Base-by-base conservation (phyloP, 208 protist genomes). In the Wallacemonas collosoma region DNA sequence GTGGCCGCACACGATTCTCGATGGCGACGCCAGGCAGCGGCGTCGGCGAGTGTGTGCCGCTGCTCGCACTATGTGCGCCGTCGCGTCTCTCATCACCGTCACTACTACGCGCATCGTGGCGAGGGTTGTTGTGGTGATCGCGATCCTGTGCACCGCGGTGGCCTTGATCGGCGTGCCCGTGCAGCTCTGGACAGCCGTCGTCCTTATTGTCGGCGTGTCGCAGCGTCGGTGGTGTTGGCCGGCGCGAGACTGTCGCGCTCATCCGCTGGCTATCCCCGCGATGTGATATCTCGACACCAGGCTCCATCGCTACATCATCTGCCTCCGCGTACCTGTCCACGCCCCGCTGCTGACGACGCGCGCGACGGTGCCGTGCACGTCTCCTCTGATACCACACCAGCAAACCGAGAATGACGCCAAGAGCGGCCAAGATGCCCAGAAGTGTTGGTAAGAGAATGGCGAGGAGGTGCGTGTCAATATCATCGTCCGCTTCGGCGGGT, bases 1-100 rank as follows among this genome's bases (percentile, higher is more conserved):
- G 76, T 11, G 81, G 78, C 8, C 73, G 85, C 15, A 90, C 76
- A 47, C 81, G 81, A 47, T 79, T 76, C 51, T 87, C 81, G 35
- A 90, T 81, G 8, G 81, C 40, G 47, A 85, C 36, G 50, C 85
- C 85, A 1, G 15, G 40, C 44, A 14, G n/a, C 60, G 11, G 55
- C 17, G 38, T 53, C 5, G 51, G 62, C 11, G 54, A 54, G 56
- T 57, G 41, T 50, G 73, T 55, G 47, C 45, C 43, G 73, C 61
- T 67, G 51, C 35, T 56, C 45, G 4, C 55, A 55, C 38, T 3
- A 47, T 39, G 44, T 4, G 17, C 17, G 11, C 43, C 36, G 62
- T n/a, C 6, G 38, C 3, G 36, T 68, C 62, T 9, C 51, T 48
- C 26, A 62, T 14, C 3, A 39, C 3, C 35, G 9, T 35, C 44